phyloP scores from a whole-genome alignment of 169 alveolate species.

The Plasmodium malariae region DNA sequence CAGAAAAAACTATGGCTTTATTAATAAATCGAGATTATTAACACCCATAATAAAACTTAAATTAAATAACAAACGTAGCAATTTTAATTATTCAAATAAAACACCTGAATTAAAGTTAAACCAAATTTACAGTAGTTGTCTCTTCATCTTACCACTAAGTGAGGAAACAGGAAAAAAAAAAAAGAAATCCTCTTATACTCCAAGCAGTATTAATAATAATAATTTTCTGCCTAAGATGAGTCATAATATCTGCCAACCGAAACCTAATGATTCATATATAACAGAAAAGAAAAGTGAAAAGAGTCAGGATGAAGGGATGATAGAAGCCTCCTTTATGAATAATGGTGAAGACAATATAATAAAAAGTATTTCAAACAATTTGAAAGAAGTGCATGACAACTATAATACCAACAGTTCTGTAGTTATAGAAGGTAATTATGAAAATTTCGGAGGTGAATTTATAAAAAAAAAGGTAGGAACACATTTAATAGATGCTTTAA shows the following conservation, averaged over 20 bases:
- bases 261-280: background rate
- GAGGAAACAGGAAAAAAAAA: no score
- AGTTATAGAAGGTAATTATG: no score
- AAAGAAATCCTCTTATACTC: background rate
- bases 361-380: background rate
- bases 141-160: no score
- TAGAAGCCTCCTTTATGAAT: no score
- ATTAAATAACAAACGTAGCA: no score
- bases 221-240: background rate
- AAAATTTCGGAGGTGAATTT: no score
- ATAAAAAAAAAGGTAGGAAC: background rate
- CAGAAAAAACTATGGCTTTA: background rate
- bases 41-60: no score
- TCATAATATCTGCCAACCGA: background rate
- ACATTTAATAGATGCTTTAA: background rate
- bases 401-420: background rate
- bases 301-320: background rate
- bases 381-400: background rate
- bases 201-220: no score
- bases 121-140: no score
- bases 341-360: no score
- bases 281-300: background rate
- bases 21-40: background rate
- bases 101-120: no score
- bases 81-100: no score